Percentiles rank a stretch among this genome's conserved stretches.
Evolutionary conservation across 768 basidiomycete genomes (phyloP).

Genomic region (Chiua virens): DNA sequence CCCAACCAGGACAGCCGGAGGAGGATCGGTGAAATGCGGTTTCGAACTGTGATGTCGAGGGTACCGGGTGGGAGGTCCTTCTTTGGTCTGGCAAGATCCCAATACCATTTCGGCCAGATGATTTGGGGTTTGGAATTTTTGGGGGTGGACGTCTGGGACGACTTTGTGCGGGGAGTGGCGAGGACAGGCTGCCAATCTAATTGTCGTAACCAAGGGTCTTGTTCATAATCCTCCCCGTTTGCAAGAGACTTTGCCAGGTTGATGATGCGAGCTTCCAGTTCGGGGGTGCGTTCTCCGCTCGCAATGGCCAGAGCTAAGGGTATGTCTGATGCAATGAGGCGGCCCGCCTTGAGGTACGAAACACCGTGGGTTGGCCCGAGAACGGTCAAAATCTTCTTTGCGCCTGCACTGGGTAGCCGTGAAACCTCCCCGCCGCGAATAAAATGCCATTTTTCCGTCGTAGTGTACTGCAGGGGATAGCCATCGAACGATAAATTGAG

Average conservation of each 20-base stretch:
- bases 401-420: slow-evolving; percentile 45
- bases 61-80: slow-evolving; percentile 65
- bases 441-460: slow-evolving; percentile 70
- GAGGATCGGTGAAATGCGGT: slow-evolving; percentile 79
- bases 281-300: slow-evolving; percentile 38
- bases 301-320: slow-evolving; percentile 51
- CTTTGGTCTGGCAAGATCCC: slow-evolving; percentile 80
- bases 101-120: slow-evolving; percentile 97
- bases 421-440: slow-evolving; percentile 29
- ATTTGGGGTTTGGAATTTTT: slow-evolving; percentile 42
- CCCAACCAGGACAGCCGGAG: slow-evolving; percentile 86
- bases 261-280: slow-evolving; percentile 37
- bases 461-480: slow-evolving; percentile 55
- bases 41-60: slow-evolving; percentile 84
- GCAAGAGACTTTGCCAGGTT: slow-evolving; percentile 41
- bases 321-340: slow-evolving; percentile 40
- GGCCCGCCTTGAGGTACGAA: slow-evolving; percentile 42
- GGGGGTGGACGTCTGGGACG: not conserved
- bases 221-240: slow-evolving; percentile 15
- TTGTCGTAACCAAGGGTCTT: slow-evolving; percentile 60
- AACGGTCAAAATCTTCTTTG: slow-evolving; percentile 43
- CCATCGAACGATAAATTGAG: slow-evolving; percentile 62
- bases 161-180: not conserved
- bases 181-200: slow-evolving; percentile 61
- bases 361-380: slow-evolving; percentile 49